phyloP scores from a whole-genome alignment of 352 stramenopile species.

The Phytophthora constricta region DNA sequence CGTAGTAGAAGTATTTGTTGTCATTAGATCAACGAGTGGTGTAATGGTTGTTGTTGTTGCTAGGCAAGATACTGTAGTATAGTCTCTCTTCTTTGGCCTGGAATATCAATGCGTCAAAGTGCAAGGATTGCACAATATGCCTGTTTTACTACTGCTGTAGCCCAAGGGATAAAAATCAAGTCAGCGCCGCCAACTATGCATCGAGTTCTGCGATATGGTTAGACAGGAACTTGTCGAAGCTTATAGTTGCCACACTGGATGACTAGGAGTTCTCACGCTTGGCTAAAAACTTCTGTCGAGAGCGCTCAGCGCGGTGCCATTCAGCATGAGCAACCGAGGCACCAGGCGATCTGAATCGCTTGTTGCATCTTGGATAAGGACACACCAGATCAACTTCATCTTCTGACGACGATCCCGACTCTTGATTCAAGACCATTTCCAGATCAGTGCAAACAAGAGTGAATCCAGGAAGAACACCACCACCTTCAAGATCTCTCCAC shows the following conservation, averaged over 20 bases:
- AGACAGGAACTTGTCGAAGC: not conserved
- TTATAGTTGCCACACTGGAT: slow-evolving; percentile 1
- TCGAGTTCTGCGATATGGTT: not conserved
- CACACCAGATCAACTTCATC: slow-evolving; percentile 27
- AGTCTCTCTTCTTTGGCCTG: no score
- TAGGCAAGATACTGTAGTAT: no score
- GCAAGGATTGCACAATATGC: no score
- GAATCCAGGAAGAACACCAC: slow-evolving; percentile 32
- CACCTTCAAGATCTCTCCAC: slow-evolving; percentile 36
- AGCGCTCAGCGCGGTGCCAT: slow-evolving; percentile 12
- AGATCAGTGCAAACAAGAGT: not conserved
- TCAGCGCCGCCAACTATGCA: not conserved
- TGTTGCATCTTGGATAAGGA: slow-evolving; percentile 9
- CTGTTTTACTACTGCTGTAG: no score
- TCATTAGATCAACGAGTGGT: no score
- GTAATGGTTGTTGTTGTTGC: no score
- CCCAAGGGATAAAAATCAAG: not conserved
- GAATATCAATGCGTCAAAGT: not conserved
- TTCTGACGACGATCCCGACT: slow-evolving; percentile 23
- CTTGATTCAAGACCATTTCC: slow-evolving; percentile 18
- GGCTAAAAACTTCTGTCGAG: not conserved
- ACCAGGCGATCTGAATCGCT: slow-evolving; percentile 11
- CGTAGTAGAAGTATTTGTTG: no score
- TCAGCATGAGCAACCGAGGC: slow-evolving; percentile 13
- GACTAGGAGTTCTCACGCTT: not conserved